A percentile compares a stretch with the other conserved stretches of the same genome.
Conservation (phyloP, 441 rosid species). For the Eutrema salsugineum region DNA sequence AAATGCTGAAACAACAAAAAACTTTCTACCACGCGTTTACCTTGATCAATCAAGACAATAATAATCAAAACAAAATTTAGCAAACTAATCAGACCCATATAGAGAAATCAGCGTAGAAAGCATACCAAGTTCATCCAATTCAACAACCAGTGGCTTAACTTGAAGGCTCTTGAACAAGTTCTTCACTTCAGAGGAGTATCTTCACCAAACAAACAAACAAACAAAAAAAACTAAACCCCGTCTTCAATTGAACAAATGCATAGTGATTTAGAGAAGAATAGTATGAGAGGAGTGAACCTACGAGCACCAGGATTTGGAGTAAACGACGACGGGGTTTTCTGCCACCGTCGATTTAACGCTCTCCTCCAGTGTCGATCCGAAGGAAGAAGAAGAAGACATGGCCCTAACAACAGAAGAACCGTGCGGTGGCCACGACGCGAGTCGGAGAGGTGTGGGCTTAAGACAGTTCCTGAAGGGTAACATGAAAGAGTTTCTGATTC, state of each 20-base stretch:
- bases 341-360: conserved; percentile 58
- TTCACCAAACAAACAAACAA: conserved; percentile 21
- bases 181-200: conserved; percentile 91
- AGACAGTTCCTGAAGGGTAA: conserved; percentile 9
- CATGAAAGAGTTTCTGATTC: conserved; percentile 18
- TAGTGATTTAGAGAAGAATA: background rate
- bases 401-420: conserved; percentile 12
- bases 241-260: background rate
- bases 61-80: background rate
- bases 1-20: background rate
- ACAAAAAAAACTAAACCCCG: background rate
- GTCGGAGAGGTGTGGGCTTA: conserved; percentile 16
- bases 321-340: conserved; percentile 84
- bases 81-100: background rate
- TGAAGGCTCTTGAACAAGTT: conserved; percentile 60
- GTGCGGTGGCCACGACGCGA: conserved; percentile 22
- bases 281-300: conserved; percentile 37
- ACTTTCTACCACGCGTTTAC: background rate
- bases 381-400: conserved; percentile 34
- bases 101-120: background rate
- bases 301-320: conserved; percentile 96
- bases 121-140: conserved; percentile 83
- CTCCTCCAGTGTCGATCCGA: conserved; percentile 82
- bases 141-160: conserved; percentile 71
- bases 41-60: background rate